phyloP scores from a whole-genome alignment of 208 protist genomes.

The Crithidia expoeki region DNA sequence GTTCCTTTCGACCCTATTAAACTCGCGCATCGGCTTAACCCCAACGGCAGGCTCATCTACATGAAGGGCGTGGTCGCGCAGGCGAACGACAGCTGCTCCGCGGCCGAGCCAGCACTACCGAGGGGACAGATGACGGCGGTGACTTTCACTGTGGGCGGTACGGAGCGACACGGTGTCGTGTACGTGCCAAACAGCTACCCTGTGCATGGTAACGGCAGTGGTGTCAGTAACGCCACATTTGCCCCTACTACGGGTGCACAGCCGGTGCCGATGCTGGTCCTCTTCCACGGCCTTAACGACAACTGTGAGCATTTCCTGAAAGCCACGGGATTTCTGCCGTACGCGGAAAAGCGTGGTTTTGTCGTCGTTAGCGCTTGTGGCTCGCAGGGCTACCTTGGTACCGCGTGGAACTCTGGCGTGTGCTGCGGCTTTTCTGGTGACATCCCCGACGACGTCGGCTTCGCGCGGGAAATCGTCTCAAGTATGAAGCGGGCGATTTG shows the following conservation, averaged over 20 bases:
- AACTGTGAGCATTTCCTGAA: conserved; percentile 65
- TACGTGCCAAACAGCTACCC: conserved; percentile 49
- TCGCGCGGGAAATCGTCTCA: conserved; percentile 44
- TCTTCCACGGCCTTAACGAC: conserved; percentile 77
- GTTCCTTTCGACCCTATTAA: background rate
- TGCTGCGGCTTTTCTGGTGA: conserved; percentile 70
- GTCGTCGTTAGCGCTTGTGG: conserved; percentile 72
- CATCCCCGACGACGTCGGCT: conserved; percentile 58
- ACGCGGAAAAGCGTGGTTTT: conserved; percentile 57
- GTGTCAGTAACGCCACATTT: background rate
- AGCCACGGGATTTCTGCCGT: conserved; percentile 46
- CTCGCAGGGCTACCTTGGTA: conserved; percentile 52
- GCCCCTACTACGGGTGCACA: background rate
- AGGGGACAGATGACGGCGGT: conserved; percentile 39
- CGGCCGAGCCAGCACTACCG: conserved; percentile 23
- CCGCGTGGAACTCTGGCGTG: conserved; percentile 70
- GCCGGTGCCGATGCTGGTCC: conserved; percentile 46
- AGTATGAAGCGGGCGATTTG: conserved; percentile 30
- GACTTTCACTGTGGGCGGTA: conserved; percentile 32
- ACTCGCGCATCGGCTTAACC: conserved; percentile 7
- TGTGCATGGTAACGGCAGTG: background rate
- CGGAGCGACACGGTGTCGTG: conserved; percentile 40
- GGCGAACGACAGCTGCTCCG: conserved; percentile 7
- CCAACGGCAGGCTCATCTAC: conserved; percentile 1
- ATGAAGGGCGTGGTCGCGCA: background rate